Conservation (phyloP, 257 asterid species). For the Ajuga chamaepitys region DNA sequence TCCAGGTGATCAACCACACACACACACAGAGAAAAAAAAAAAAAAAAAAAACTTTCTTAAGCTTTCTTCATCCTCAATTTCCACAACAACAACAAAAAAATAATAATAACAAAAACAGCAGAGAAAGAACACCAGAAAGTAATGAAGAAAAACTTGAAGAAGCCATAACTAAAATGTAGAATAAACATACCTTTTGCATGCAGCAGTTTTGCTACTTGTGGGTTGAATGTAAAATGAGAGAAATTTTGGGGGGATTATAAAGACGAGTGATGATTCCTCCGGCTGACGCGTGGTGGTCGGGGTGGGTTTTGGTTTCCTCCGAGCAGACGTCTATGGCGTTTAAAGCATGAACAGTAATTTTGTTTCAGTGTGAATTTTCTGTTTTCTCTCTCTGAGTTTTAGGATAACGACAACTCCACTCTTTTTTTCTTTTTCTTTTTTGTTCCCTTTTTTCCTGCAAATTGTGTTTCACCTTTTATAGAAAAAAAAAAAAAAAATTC, state of each 20-base stretch:
- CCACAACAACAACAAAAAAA: neutral
- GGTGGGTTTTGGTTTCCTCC: neutral
- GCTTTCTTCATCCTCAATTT: neutral
- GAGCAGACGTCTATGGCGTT: neutral
- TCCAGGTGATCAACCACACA: constrained; percentile 2
- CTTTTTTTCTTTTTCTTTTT: neutral
- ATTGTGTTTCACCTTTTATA: no score
- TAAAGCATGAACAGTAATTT: neutral
- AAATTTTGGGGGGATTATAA: neutral
- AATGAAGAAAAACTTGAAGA: neutral
- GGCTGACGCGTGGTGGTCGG: neutral
- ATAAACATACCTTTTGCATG: constrained; percentile 8
- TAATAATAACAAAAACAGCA: neutral
- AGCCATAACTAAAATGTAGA: neutral
- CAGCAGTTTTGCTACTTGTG: neutral
- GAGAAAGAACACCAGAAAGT: neutral
- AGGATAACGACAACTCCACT: neutral
- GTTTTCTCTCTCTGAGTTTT: neutral
- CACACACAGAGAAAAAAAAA: neutral
- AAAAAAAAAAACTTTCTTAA: neutral
- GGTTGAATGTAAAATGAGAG: neutral
- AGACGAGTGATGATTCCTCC: neutral
- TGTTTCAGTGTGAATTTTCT: neutral
- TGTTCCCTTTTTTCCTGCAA: no score
- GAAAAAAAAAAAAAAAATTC: no score